Base-by-base conservation (phyloP, 495 filamentous ascomycete species). In the Talaromyces proteolyticus region DNA sequence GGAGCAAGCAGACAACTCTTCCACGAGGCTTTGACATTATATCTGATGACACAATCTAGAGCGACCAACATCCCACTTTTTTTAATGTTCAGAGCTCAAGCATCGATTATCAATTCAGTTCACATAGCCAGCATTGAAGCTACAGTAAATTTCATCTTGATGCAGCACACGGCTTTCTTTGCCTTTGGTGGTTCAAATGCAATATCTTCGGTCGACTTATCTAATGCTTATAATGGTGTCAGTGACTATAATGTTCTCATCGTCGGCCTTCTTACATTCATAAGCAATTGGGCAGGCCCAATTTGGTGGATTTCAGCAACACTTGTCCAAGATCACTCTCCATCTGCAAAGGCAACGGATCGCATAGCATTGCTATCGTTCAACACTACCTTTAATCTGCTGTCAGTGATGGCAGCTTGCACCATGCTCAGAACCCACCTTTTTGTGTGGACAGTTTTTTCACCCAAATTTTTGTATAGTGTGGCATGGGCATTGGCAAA, bases 401-500 rank as follows among this genome's bases (percentile, higher is more conserved):
- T 80, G 16, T 85, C 79, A 25, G 88, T 96, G 7, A 96, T 96
- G 90, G 80, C 76, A 21, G 89, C 94, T 23, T 99, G 94, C 62
- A 89, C 88, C 51, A 69, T 77, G 10, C 60, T 97, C 59, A 74
- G 93, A 57, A 87, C 85, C 39, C 94, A 99, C 74, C 68, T 99
- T 53, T 99, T 99, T 67, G 88, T 99, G 48, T 99, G 94, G 94
- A 97, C 91, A 0, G 94, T 99, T 23, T 99, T 99, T 66, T 91
- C 86, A 45, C 94, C 94, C 3, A 99, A 97, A 66, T 99, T 89
- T 68, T 66, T 99, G 55, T 97, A 93, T 63, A 84, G 78, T 44
- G 83, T 94, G 68, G 90, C 84, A 17, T 99, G 94, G 94, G 81
- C 78, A 55, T 51, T 88, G 44, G 84, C 78, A n/a, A 85, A 85